Percentiles rank a stretch among this genome's conserved stretches.
These are phyloP conservation scores for Tolypocladium sp. DNA, from an alignment of 2,329 filamentous ascomycete genomes.

Conservation along the genomic window DNA sequence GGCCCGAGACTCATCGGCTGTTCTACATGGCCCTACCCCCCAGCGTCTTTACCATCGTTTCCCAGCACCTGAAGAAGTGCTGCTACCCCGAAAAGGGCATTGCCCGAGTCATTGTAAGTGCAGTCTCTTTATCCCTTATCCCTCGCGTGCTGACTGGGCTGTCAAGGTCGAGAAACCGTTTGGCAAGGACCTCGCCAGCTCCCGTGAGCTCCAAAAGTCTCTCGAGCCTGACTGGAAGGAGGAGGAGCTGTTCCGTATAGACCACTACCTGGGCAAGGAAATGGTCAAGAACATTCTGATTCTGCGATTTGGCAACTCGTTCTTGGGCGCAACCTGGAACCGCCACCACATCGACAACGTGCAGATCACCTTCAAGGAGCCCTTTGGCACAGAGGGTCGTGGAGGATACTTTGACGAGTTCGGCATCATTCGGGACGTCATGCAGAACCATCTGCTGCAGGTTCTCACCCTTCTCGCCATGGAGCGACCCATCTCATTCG, in stretches of 20 bases:
- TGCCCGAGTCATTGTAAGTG: constrained; percentile 79
- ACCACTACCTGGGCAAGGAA: constrained; percentile 98
- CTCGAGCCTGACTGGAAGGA: constrained; percentile 97
- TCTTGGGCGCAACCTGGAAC: constrained; percentile 98
- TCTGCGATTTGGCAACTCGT: constrained; percentile 95
- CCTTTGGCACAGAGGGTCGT: constrained; percentile 94
- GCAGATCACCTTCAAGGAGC: constrained; percentile 99
- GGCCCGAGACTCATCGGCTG: constrained; percentile 77
- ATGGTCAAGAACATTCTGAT: constrained; percentile 99
- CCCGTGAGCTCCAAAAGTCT: constrained; percentile 87
- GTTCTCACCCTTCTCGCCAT: constrained; percentile 93
- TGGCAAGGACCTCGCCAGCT: constrained; percentile 91
- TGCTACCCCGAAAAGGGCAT: constrained; percentile 91
- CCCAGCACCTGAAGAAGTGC: constrained; percentile 92
- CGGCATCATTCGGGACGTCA: constrained; percentile 97
- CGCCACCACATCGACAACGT: constrained; percentile 98
- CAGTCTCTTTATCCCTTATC: background rate
- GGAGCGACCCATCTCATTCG: constrained; percentile 98
- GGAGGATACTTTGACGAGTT: constrained; percentile 99
- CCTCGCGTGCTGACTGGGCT: constrained; percentile 14
- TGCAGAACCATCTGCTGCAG: constrained; percentile 98
- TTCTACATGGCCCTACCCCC: constrained; percentile 99
- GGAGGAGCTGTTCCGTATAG: constrained; percentile 97
- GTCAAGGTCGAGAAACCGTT: constrained; percentile 94
- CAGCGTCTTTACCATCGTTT: constrained; percentile 96